Evolutionary conservation across 129 eudicot genomes (phyloP), one percentile per base, ranked within the genome.

Genomic region (Centaurea solstitialis): DNA sequence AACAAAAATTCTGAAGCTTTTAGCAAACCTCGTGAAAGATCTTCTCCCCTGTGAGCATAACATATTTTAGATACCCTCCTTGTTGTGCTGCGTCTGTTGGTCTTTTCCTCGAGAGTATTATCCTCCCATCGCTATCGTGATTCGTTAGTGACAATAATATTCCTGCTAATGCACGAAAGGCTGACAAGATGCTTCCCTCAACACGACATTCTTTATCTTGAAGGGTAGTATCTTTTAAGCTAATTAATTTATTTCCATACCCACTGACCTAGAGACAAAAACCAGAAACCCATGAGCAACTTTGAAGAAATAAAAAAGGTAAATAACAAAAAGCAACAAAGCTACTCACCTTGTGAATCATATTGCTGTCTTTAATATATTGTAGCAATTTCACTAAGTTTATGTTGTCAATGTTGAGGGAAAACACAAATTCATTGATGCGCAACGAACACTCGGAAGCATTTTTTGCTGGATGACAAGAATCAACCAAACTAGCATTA

Each of bases 1-100:
- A 86, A 79, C 53, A 80, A 22, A n/a, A 41, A 73, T 64, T 59
- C 17, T 65, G 53, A 88, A 22, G 50, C 18, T 50, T 79, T 59
- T 33, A 24, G 83, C 87, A 79, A 80, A 94, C 99, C 99, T 94
- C 93, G 43, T 89, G 88, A 84, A 94, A 94, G 21, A 92, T 92
- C 85, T 92, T 94, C 77, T 94, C 97, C 43, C 99, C 97, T 3
- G 94, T 92, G 47, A 94, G 99, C 99, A 94, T 94, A 79, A 92
- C 92, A 81, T 89, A 94, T 82, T 94, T 94, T 17, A 94, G 74
- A 80, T 84, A 92, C 76, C 93, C 97, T 77, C 80, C 93, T 76
- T 83, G 87, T 64, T 87, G 89, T 53, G 82, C 88, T 33, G 87
- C 66, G 73, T 88, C 79, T 53, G 84, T 85, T 76, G 84, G 74